Evolutionary conservation across 495 filamentous ascomycete species (phyloP), one percentile per base, ranked within the genome.

Genomic region (Hypoxylon cercidicola): DNA sequence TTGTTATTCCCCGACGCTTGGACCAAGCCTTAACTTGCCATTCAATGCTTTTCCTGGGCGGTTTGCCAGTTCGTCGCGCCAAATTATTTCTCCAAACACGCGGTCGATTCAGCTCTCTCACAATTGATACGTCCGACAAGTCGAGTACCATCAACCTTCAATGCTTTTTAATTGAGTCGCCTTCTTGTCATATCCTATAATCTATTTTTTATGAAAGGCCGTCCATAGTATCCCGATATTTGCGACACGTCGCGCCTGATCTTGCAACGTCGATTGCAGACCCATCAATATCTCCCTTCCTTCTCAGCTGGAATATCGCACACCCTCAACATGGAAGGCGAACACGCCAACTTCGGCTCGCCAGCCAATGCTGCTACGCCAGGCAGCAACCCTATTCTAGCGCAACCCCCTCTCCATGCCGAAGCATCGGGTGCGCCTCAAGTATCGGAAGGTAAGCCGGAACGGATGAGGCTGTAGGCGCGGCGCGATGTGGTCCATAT

Each of bases 331-430:
- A 88, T 88, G 85, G 85, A 88, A 53, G 84, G 64, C 49, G 59
- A 84, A 47, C 77, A 77, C 40, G 70, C 80, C 53, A 83, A 73
- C 70, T 87, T 83, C 64, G 85, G 78, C 70, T 84, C 82, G 39
- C 79, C 83, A 16, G 79, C 75, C 48, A 79, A 81, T 70, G 81
- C 73, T 57, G 78, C 76, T 63, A 83, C 82, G 15, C 82, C 82
- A 11, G 72, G 75, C 40, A 77, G 70, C 62, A 84, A 84, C 59
- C 77, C 78, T 4, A 82, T 81, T 41, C 75, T 84, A 55, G 79
- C 82, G 63, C 84, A 85, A 53, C 79, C 80, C 4, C 77, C 81
- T 35, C 74, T 82, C 15, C 75, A 75, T 43, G 70, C 76, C 13
- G 78, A 84, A 55, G 49, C 62, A 34, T 56, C 55, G 35, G 60